These are phyloP conservation scores for Fusarium newnesense DNA, from an alignment of 2,329 filamentous ascomycete species.

Conservation along the genomic window DNA sequence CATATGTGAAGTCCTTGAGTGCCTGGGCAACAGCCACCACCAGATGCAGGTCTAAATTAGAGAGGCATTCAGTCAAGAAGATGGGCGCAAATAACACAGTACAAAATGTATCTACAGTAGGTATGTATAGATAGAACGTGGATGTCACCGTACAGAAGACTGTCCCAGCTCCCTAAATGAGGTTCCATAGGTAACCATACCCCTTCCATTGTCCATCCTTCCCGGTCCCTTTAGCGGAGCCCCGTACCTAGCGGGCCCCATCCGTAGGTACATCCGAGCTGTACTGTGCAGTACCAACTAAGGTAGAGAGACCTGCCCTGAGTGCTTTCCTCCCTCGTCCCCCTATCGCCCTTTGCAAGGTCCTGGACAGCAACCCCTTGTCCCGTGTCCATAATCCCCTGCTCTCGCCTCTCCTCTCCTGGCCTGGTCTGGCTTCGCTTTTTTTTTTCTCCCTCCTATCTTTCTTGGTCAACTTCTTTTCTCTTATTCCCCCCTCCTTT, in stretches of 20 bases:
- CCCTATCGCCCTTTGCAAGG: conserved; percentile 44
- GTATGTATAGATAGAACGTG: neutral
- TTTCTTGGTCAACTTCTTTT: conserved; percentile 42
- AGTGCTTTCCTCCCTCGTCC: conserved; percentile 30
- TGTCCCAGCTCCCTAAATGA: conserved; percentile 2
- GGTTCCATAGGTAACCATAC: conserved; percentile 12
- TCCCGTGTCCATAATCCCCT: conserved; percentile 45
- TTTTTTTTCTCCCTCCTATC: conserved; percentile 40
- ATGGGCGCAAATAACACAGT: conserved; percentile 16
- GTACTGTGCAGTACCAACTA: neutral
- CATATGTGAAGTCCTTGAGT: conserved; percentile 5
- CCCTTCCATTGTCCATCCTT: conserved; percentile 23
- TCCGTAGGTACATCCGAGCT: conserved; percentile 16
- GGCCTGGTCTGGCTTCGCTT: conserved; percentile 38
- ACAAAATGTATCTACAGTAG: neutral
- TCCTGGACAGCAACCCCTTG: conserved; percentile 44
- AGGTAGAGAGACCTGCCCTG: neutral
- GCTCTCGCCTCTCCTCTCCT: conserved; percentile 41
- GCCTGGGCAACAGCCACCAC: conserved; percentile 21
- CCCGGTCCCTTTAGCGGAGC: conserved; percentile 32
- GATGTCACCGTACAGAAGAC: neutral
- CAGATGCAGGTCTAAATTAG: conserved; percentile 19
- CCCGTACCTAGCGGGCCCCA: conserved; percentile 22
- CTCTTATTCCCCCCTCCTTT: conserved; percentile 37
- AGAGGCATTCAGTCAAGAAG: neutral